Percentiles rank a stretch among this genome's conserved stretches.
Evolutionary conservation across 2,329 filamentous ascomycete genomes (phyloP).

Genomic region (Stagonosporopsis cucurbitacearum): DNA sequence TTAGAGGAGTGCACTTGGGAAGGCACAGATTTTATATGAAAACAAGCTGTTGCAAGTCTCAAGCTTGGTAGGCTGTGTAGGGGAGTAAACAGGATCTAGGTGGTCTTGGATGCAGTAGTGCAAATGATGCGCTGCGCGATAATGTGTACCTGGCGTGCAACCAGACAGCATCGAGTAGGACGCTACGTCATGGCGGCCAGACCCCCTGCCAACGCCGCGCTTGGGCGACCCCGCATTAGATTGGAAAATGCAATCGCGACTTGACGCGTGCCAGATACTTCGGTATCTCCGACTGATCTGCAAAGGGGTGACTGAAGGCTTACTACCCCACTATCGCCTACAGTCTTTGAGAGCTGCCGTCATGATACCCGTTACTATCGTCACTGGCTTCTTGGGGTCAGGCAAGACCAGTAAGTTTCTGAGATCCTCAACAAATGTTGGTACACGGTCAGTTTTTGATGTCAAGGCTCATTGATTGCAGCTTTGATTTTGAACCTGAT

Average conservation of each 20-base stretch:
- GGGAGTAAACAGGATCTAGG: constrained; percentile 17
- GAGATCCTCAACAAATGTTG: constrained; percentile 10
- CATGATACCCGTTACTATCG: constrained; percentile 84
- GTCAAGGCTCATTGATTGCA: constrained; percentile 13
- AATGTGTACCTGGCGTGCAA: constrained; percentile 17
- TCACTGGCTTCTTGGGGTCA: constrained; percentile 94
- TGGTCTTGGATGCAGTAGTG: constrained; percentile 13
- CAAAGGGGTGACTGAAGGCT: constrained; percentile 9
- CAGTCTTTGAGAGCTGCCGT: neutral
- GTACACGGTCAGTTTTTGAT: neutral
- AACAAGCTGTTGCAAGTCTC: constrained; percentile 6
- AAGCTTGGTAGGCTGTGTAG: constrained; percentile 19
- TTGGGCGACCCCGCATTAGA: constrained; percentile 14
- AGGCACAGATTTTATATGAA: constrained; percentile 10
- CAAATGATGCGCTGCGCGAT: constrained; percentile 13
- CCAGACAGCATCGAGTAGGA: neutral
- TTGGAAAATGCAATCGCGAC: constrained; percentile 15
- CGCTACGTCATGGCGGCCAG: constrained; percentile 11
- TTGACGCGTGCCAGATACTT: constrained; percentile 13
- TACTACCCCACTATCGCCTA: neutral
- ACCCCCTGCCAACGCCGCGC: constrained; percentile 9
- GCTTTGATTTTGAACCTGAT: constrained; percentile 90
- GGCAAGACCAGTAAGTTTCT: constrained; percentile 76
- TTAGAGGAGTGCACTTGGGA: neutral
- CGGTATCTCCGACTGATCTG: constrained; percentile 4